Evolutionary conservation across 2,329 filamentous ascomycete genomes (phyloP), one percentile per base, ranked within the genome.

Genomic region (Trichoderma guizhouense): DNA sequence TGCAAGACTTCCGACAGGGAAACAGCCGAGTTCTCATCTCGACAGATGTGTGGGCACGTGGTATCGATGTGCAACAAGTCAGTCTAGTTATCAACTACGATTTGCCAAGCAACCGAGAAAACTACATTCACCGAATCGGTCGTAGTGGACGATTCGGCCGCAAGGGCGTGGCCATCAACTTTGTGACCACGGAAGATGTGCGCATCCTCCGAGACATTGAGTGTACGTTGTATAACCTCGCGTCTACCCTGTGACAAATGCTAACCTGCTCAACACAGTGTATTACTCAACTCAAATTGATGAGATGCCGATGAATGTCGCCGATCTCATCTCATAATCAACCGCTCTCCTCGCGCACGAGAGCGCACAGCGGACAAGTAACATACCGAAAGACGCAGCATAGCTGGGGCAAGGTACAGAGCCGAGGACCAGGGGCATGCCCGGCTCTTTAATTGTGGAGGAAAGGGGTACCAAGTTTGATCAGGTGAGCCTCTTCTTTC

Each of bases 161-260:
- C 79, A 99, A 99, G 87, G 96, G 96, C 88, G 96, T 99, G 76
- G 96, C 96, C 47, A 99, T 99, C 88, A 99, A 99, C 86, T 99
- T 99, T 80, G 96, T 99, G 76, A 99, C 96, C 3, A 97, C 93
- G 79, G 96, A 99, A 78, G 96, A 99, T 81, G 96, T 99, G 73
- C 92, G 96, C 81, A 99, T 99, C 80, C 88, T 99, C 78, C 91
- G 96, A 76, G 96, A 99, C 81, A 99, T 99, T 79, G 96, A 99
- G 86, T 85, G 92, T 95, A 85, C 83, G 91, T 87, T 34, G 24
- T 15, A 11, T 28, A 8, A 7, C n/a, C 21, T 21, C 12, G 36
- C n/a, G 69, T 69, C 7, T 43, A 43, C 18, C 18, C 7, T 0
- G 60, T 30, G 5, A 11, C 5, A 36, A 4, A 14, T 51, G 18